These are phyloP conservation scores for Nothophoma quercina DNA, from an alignment of 2,329 filamentous ascomycete genomes.

Conservation along the genomic window DNA sequence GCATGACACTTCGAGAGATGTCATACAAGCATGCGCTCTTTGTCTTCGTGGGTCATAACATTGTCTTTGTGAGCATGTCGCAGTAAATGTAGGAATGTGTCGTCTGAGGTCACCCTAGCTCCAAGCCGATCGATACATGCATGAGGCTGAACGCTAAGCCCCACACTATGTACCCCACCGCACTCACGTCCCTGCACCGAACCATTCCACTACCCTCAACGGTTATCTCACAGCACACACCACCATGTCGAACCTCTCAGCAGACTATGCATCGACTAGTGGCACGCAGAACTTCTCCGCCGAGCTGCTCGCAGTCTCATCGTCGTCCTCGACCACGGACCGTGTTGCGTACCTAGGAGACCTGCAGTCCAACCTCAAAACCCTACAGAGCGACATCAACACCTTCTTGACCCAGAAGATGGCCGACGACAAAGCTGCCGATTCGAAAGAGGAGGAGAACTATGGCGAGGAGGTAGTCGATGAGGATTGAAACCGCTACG, in stretches of 20 bases:
- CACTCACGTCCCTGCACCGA: neutral
- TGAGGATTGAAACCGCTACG: slow-evolving; percentile 66
- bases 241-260: slow-evolving; percentile 52
- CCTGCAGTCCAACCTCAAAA: slow-evolving; percentile 64
- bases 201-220: neutral
- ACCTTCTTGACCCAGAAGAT: slow-evolving; percentile 74
- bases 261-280: slow-evolving; percentile 63
- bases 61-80: neutral
- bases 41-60: neutral
- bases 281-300: slow-evolving; percentile 29
- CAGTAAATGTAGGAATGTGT: neutral
- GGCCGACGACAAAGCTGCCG: slow-evolving; percentile 70
- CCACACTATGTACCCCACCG: slow-evolving; percentile 9
- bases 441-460: slow-evolving; percentile 68
- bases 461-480: slow-evolving; percentile 84
- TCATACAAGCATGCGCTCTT: neutral
- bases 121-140: slow-evolving; percentile 9
- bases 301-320: slow-evolving; percentile 24
- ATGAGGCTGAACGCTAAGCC: slow-evolving; percentile 16
- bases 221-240: neutral
- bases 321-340: slow-evolving; percentile 49
- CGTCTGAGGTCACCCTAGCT: slow-evolving; percentile 10
- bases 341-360: slow-evolving; percentile 67
- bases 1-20: slow-evolving; percentile 7
- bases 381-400: slow-evolving; percentile 74